Percentiles rank a stretch among this genome's conserved stretches.
These are phyloP conservation scores for Aspergillus conjunctus DNA, from an alignment of 495 filamentous ascomycete species.

Conservation along the genomic window DNA sequence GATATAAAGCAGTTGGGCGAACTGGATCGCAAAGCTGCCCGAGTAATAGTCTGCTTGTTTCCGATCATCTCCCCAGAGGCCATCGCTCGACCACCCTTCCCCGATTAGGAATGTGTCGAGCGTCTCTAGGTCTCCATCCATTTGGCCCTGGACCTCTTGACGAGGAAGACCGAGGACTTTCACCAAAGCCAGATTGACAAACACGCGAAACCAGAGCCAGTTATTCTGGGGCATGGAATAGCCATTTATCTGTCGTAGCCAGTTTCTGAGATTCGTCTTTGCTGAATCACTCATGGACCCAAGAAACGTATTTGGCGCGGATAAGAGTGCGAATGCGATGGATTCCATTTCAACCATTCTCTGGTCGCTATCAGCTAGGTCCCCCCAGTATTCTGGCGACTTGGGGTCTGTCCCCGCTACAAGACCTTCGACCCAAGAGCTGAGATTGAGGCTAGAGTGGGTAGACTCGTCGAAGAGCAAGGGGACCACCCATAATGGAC, in stretches of 20 bases:
- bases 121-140: slow-evolving; percentile 20
- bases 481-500: slow-evolving; percentile 27
- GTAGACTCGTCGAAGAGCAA: slow-evolving; percentile 13
- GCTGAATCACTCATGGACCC: slow-evolving; percentile 9
- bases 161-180: slow-evolving; percentile 19
- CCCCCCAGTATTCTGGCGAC: slow-evolving; percentile 30
- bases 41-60: slow-evolving; percentile 32
- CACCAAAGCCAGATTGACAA: slow-evolving; percentile 27
- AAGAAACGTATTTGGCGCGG: slow-evolving; percentile 18
- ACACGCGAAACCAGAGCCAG: slow-evolving; percentile 31
- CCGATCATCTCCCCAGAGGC: slow-evolving; percentile 53
- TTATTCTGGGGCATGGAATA: slow-evolving; percentile 29
- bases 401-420: slow-evolving; percentile 23
- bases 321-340: slow-evolving; percentile 25
- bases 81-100: slow-evolving; percentile 75
- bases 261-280: slow-evolving; percentile 11
- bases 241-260: slow-evolving; percentile 26
- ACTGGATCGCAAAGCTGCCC: slow-evolving; percentile 32
- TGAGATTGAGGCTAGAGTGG: neutral
- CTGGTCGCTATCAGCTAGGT: slow-evolving; percentile 25
- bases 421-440: slow-evolving; percentile 28
- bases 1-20: slow-evolving; percentile 27
- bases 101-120: slow-evolving; percentile 46
- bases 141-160: slow-evolving; percentile 14
- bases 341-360: slow-evolving; percentile 34